phyloP scores from a whole-genome alignment of 768 basidiomycete species.

The Serendipita sp. region DNA sequence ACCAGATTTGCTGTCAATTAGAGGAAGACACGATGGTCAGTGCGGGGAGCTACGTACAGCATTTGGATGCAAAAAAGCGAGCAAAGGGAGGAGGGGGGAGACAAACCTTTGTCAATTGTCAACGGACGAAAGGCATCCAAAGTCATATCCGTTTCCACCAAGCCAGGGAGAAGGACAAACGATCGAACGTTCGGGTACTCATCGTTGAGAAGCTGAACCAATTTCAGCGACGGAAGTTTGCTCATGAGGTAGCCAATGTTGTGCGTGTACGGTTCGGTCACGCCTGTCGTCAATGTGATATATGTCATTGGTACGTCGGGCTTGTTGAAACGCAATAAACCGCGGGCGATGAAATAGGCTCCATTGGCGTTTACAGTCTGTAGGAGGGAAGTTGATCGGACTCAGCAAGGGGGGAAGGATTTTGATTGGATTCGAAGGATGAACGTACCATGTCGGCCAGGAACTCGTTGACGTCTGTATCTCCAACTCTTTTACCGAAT shows the following conservation, averaged over 20 bases:
- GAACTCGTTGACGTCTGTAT: not conserved
- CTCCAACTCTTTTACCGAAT: not conserved
- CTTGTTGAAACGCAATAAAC: not conserved
- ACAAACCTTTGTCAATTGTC: not conserved
- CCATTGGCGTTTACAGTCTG: not conserved
- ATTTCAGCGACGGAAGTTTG: not conserved
- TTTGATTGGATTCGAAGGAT: too few relatives aligned
- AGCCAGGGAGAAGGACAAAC: not conserved
- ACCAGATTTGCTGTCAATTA: not conserved
- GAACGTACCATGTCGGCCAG: not conserved
- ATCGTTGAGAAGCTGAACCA: not conserved
- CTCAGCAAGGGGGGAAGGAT: too few relatives aligned
- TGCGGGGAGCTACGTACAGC: not conserved
- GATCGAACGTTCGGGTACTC: constrained; percentile 1
- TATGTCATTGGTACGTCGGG: not conserved
- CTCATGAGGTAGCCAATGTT: not conserved
- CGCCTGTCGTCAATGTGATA: not conserved
- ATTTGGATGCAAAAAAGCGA: too few relatives aligned
- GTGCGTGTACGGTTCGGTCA: not conserved
- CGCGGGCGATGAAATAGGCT: not conserved
- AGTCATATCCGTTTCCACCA: not conserved
- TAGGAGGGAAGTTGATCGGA: not conserved
- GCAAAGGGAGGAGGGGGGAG: not conserved
- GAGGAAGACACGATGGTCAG: not conserved
- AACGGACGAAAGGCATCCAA: not conserved